These are phyloP conservation scores for Sclerotiophoma versabilis DNA, from an alignment of 2,329 filamentous ascomycete genomes.

Conservation along the genomic window DNA sequence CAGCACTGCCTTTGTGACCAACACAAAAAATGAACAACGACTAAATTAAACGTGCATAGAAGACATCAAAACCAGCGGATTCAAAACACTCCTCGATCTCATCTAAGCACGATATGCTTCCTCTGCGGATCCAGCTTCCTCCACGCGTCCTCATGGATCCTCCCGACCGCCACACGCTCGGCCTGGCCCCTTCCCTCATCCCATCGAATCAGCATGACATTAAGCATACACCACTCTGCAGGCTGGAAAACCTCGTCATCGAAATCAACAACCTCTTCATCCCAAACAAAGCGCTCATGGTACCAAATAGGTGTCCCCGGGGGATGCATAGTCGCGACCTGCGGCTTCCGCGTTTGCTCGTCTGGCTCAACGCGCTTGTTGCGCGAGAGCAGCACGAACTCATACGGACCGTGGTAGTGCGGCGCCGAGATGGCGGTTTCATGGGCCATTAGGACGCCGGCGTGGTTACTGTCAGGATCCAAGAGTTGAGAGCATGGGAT, in stretches of 20 bases:
- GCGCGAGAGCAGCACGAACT: constrained; percentile 40
- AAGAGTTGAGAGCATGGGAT: constrained; percentile 39
- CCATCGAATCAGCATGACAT: constrained; percentile 45
- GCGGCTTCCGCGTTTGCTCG: constrained; percentile 20
- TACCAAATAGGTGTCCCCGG: constrained; percentile 45
- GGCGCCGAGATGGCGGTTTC: constrained; percentile 29
- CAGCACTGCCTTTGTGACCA: too few relatives aligned
- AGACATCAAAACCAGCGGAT: not conserved
- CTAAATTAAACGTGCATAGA: not conserved
- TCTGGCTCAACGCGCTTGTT: constrained; percentile 33
- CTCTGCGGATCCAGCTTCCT: constrained; percentile 21
- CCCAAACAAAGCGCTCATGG: constrained; percentile 36
- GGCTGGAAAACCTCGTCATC: constrained; percentile 29
- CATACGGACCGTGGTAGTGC: constrained; percentile 29
- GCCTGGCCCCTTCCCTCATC: constrained; percentile 26
- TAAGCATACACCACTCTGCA: constrained; percentile 43
- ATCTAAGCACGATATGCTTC: constrained; percentile 38
- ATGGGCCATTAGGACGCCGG: constrained; percentile 44
- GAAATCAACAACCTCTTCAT: constrained; percentile 36
- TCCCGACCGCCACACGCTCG: constrained; percentile 40
- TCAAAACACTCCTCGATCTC: constrained; percentile 3
- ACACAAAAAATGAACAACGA: too few relatives aligned
- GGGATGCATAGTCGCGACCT: constrained; percentile 34
- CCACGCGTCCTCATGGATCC: constrained; percentile 46
- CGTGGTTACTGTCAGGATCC: constrained; percentile 29